A percentile compares a stretch with the other conserved stretches of the same genome.
Evolutionary conservation across 352 stramenopile species (phyloP).

Genomic region (Globisporangium takayamanum): DNA sequence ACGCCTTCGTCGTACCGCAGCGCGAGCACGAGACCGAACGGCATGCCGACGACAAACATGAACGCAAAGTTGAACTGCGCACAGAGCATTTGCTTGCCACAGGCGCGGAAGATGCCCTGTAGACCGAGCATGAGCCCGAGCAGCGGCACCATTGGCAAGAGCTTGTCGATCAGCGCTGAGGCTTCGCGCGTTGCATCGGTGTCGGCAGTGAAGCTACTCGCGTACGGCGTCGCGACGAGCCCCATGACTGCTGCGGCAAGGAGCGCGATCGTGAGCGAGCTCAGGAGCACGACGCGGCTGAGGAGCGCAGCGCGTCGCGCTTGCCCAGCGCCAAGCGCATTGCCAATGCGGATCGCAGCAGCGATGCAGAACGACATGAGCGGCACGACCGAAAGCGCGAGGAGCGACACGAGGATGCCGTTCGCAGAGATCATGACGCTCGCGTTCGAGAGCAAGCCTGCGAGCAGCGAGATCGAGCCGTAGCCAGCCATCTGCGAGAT

Average conservation of each 20-base stretch:
- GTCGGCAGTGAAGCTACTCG: slow-evolving; percentile 15
- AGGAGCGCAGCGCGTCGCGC: slow-evolving; percentile 18
- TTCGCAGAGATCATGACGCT: slow-evolving; percentile 27
- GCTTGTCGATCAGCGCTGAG: neutral
- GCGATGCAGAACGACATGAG: slow-evolving; percentile 22
- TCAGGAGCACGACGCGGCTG: slow-evolving; percentile 15
- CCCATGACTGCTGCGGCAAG: slow-evolving; percentile 20
- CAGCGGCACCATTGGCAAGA: slow-evolving; percentile 8
- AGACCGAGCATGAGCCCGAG: slow-evolving; percentile 11
- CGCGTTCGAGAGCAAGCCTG: slow-evolving; percentile 26
- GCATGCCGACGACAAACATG: slow-evolving; percentile 20
- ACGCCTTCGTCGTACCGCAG: slow-evolving; percentile 13
- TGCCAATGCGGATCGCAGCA: slow-evolving; percentile 29
- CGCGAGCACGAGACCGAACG: slow-evolving; percentile 17
- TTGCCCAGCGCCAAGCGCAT: slow-evolving; percentile 23
- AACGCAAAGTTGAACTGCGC: slow-evolving; percentile 17
- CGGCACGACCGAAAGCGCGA: slow-evolving; percentile 25
- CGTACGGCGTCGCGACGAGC: slow-evolving; percentile 10
- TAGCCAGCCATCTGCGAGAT: slow-evolving; percentile 18
- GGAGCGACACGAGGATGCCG: slow-evolving; percentile 24
- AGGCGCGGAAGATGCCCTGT: slow-evolving; percentile 16
- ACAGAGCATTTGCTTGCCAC: slow-evolving; percentile 13
- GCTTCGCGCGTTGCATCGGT: slow-evolving; percentile 2
- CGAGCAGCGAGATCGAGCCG: slow-evolving; percentile 15
- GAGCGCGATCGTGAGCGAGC: slow-evolving; percentile 5